These are phyloP conservation scores for Kingdonia uniflora DNA, from an alignment of 164 flowering plant genomes.

Conservation along the genomic window DNA sequence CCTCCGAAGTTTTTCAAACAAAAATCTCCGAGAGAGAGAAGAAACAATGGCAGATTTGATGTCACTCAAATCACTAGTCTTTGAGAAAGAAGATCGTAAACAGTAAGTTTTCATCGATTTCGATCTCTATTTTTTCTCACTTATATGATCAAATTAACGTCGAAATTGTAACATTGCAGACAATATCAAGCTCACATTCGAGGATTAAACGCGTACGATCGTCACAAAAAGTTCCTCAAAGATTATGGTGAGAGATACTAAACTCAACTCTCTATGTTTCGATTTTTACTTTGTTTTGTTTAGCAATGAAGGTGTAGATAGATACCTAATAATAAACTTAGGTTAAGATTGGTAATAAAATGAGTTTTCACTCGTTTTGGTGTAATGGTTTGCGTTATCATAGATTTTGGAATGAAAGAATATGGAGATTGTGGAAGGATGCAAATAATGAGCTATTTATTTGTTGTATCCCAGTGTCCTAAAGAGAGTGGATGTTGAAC, in stretches of 20 bases:
- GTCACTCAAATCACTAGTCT: slow-evolving; percentile 47
- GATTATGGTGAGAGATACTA: slow-evolving; percentile 50
- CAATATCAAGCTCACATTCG: slow-evolving; percentile 84
- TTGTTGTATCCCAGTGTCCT: slow-evolving; percentile 38
- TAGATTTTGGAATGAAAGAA: too few relatives aligned
- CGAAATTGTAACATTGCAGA: slow-evolving; percentile 31
- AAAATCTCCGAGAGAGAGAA: too few relatives aligned
- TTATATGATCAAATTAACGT: too few relatives aligned
- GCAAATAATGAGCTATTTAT: slow-evolving; percentile 35
- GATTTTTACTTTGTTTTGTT: neutral
- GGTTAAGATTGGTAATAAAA: too few relatives aligned
- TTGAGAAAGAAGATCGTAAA: slow-evolving; percentile 66
- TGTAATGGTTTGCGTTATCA: too few relatives aligned
- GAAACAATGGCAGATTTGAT: slow-evolving; percentile 44
- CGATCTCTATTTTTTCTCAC: neutral
- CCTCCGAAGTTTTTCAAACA: too few relatives aligned
- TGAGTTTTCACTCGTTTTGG: too few relatives aligned
- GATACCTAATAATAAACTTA: too few relatives aligned
- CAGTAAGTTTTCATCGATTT: slow-evolving; percentile 27
- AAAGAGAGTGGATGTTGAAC: slow-evolving; percentile 56
- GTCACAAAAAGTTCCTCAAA: slow-evolving; percentile 79
- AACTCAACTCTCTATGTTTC: neutral
- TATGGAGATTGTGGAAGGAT: slow-evolving; percentile 11
- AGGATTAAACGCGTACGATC: slow-evolving; percentile 85
- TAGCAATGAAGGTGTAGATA: too few relatives aligned